Percentiles rank a stretch among this genome's conserved stretches.
phyloP scores from a whole-genome alignment of 805 yeast species.

The Danielia reshetovae region DNA sequence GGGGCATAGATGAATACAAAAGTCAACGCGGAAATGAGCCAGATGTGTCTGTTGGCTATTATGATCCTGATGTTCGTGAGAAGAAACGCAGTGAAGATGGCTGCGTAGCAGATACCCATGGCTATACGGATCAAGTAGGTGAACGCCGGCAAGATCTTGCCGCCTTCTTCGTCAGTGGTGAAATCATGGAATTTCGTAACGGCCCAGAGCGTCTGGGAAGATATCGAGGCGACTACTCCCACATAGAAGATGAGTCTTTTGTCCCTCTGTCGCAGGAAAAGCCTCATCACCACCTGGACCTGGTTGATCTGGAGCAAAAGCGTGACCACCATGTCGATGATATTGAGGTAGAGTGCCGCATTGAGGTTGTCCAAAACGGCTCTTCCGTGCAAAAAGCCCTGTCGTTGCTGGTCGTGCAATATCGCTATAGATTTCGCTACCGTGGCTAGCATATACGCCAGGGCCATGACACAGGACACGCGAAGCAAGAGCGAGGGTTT shows the following conservation, averaged over 20 bases:
- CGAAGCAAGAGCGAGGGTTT: slow-evolving; percentile 53
- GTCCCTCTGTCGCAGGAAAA: slow-evolving; percentile 66
- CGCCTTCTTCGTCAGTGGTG: slow-evolving; percentile 37
- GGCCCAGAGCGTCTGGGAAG: slow-evolving; percentile 68
- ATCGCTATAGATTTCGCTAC: slow-evolving; percentile 45
- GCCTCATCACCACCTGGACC: slow-evolving; percentile 65
- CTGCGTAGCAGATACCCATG: slow-evolving; percentile 63
- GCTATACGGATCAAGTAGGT: slow-evolving; percentile 72
- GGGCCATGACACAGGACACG: slow-evolving; percentile 48
- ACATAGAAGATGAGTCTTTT: slow-evolving; percentile 56
- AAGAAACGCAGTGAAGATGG: slow-evolving; percentile 54
- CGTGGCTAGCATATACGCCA: slow-evolving; percentile 51
- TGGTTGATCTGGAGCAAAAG: slow-evolving; percentile 61
- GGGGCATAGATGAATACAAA: slow-evolving; percentile 55
- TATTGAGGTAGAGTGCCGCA: slow-evolving; percentile 42
- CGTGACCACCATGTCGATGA: slow-evolving; percentile 56
- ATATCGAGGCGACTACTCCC: slow-evolving; percentile 51
- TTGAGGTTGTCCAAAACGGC: slow-evolving; percentile 44
- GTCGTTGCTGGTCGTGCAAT: slow-evolving; percentile 45
- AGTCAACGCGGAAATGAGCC: slow-evolving; percentile 55
- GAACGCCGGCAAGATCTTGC: slow-evolving; percentile 67
- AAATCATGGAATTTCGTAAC: slow-evolving; percentile 50
- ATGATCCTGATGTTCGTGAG: slow-evolving; percentile 50
- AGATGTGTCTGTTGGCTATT: slow-evolving; percentile 42
- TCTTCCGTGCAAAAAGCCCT: slow-evolving; percentile 42